Base-by-base conservation (phyloP, 768 basidiomycete species). In the Tricholoma terreum region DNA sequence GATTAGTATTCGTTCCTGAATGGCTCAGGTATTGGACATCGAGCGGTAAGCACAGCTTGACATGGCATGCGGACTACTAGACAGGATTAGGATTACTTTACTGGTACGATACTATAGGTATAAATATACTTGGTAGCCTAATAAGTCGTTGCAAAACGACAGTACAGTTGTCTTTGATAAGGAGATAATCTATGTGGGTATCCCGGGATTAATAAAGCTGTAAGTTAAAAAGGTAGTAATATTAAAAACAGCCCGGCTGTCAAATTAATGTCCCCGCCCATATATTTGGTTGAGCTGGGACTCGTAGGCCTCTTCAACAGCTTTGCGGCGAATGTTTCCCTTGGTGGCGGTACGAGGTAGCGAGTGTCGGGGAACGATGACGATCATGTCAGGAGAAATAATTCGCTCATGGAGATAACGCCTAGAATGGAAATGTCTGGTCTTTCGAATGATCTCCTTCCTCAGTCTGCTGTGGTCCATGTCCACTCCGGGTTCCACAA, bases 401-500 rank as follows among this genome's bases (percentile, higher is more conserved):
- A 92, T 86, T 36, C 89, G 86, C 68, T 92, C 90, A 71, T 92
- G 90, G 51, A 89, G 73, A 68, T 92, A 92, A 55, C 88, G 80
- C 56, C 89, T 77, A 9, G 79, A 80, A 68, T 92, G 87, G 77
- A 91, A 92, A 21, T 80, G 81, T 21, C 85, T 78, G 8, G 83
- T 90, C 63, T 86, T 85, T 19, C 87, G 83, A 57, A 90, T 78
- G 65, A 92, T 85, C 19, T 87, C 85, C 66, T 81, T 82, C 75
- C 82, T 87, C 42, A 91, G 77, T 66, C 79, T 84, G 61, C 75
- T 71, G 55, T 80, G 74, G 59, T 85, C 80, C 63, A 82, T 75
- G 52, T 82, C 78, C 34, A 68, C 61, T 21, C 74, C 75, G 11
- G 87, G 80, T 70, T 92, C 90, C 42, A 92, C 76, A 71, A 92